Evolutionary conservation across 495 filamentous ascomycete genomes (phyloP).

Genomic region (Delitschia confertaspora): DNA sequence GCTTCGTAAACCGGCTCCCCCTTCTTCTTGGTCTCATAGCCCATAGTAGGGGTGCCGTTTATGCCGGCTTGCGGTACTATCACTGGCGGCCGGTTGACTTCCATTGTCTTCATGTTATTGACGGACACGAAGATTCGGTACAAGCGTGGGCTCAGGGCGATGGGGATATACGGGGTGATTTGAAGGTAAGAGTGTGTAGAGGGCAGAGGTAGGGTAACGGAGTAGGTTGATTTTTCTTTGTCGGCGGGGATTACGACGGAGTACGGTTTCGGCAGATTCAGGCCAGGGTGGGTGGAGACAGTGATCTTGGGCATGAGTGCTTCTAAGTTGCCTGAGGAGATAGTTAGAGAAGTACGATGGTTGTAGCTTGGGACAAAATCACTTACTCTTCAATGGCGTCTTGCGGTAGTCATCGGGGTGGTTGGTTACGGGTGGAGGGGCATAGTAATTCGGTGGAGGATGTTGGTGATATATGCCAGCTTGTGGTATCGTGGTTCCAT

Average conservation of each 20-base stretch:
- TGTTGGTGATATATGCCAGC: slow-evolving; percentile 9
- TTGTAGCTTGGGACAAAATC: slow-evolving; percentile 7
- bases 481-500: slow-evolving; percentile 14
- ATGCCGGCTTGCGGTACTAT: slow-evolving; percentile 16
- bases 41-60: slow-evolving; percentile 7
- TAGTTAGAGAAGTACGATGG: slow-evolving; percentile 9
- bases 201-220: slow-evolving; percentile 56
- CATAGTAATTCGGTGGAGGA: slow-evolving; percentile 19
- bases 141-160: slow-evolving; percentile 48
- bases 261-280: slow-evolving; percentile 42
- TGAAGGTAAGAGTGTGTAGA: slow-evolving; percentile 55
- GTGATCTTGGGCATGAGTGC: slow-evolving; percentile 37
- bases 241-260: slow-evolving; percentile 53
- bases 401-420: slow-evolving; percentile 13
- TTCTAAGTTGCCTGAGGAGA: slow-evolving; percentile 16
- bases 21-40: slow-evolving; percentile 22
- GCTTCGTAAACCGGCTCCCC: slow-evolving; percentile 33
- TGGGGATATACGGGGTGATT: slow-evolving; percentile 51
- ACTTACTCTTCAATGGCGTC: slow-evolving; percentile 24
- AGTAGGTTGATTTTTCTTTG: slow-evolving; percentile 53
- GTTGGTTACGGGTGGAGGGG: slow-evolving; percentile 13
- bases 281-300: slow-evolving; percentile 55
- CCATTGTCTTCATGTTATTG: slow-evolving; percentile 31
- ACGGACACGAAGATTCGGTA: slow-evolving; percentile 56
- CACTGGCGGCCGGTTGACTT: slow-evolving; percentile 21